Evolutionary conservation across 129 eudicot species (phyloP).

Genomic region (Ambrosia artemisiifolia): DNA sequence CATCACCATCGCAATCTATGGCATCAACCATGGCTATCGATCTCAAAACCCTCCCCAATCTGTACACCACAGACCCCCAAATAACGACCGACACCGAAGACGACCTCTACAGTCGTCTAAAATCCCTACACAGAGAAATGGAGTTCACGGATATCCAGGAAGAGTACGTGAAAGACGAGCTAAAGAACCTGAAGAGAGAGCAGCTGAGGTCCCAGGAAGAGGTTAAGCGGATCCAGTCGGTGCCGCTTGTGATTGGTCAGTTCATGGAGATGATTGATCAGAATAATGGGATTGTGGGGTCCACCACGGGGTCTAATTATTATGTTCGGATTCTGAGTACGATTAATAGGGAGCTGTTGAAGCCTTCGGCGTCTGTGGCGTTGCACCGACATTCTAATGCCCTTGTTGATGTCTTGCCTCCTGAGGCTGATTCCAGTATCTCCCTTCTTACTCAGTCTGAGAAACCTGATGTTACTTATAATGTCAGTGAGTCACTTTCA

Average conservation of each 20-base stretch:
- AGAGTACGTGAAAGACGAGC: conserved; percentile 83
- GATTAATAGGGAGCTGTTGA: conserved; percentile 68
- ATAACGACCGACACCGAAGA: conserved; percentile 42
- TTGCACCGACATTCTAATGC: conserved; percentile 85
- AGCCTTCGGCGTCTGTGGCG: conserved; percentile 78
- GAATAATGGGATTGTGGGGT: conserved; percentile 79
- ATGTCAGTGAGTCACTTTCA: conserved; percentile 40
- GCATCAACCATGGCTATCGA: conserved; percentile 63
- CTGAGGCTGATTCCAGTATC: conserved; percentile 87
- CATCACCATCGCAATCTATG: too few species aligned
- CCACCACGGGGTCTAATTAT: conserved; percentile 81
- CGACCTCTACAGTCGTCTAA: conserved; percentile 70
- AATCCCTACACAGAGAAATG: conserved; percentile 59
- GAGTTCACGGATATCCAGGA: conserved; percentile 85
- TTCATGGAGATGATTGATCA: conserved; percentile 90
- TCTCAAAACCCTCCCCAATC: conserved; percentile 29
- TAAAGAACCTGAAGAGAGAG: conserved; percentile 74
- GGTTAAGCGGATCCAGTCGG: conserved; percentile 90
- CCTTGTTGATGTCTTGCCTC: conserved; percentile 82
- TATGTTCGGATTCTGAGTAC: conserved; percentile 79
- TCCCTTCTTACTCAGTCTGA: conserved; percentile 77
- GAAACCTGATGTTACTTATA: conserved; percentile 83
- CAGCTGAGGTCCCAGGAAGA: conserved; percentile 72
- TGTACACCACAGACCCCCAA: conserved; percentile 11
- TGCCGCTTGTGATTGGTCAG: conserved; percentile 85